Base-by-base conservation (phyloP, 2,329 filamentous ascomycete species). In the Trichophyton benhamiae region DNA sequence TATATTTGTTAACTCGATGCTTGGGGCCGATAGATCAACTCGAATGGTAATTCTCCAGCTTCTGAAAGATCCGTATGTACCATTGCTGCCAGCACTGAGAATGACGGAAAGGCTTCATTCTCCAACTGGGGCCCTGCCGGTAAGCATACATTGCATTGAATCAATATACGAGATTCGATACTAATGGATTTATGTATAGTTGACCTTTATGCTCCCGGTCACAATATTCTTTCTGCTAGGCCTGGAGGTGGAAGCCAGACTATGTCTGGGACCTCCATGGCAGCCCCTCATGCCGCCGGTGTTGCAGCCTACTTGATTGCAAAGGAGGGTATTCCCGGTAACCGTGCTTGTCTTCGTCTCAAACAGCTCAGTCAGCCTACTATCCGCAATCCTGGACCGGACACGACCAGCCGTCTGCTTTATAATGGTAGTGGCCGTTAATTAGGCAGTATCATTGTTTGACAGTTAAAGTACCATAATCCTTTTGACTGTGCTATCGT, bases 191-290 rank as follows among this genome's bases (percentile, higher is more conserved):
- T 30, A 15, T 15, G 6, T n/a, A 46, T 38, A 58, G 76, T 83
- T 49, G 82, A 83, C 67, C 71, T 84, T 67, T 84, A 80, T 66
- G 82, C 80, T 7, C 81, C 82, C 0, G 82, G 82, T 42, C 74
- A 79, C 64, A 65, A 77, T 64, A 77, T 84, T 62, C 72, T 80
- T 8, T 78, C 74, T 36, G 68, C 80, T 5, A 83, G 78, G 78
- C 75, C 72, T 25, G 71, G 72, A 63, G 71, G 72, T 63, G 76
- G 74, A 44, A 75, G 78, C 62, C 79, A 82, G 66, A 67, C 66
- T 61, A 69, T 72, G 53, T 72, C 69, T 20, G 71, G 71, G 52
- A 72, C 72, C 46, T 72, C 72, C 9, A 70, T 71, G 67, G 70
- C 71, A 27, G 68, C 69, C 15, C 73, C 74, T 63, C 74, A 74